Percentiles rank a stretch among this genome's conserved stretches.
Conservation (phyloP, 257 asterid species). For the Dorcoceras hygrometricum region DNA sequence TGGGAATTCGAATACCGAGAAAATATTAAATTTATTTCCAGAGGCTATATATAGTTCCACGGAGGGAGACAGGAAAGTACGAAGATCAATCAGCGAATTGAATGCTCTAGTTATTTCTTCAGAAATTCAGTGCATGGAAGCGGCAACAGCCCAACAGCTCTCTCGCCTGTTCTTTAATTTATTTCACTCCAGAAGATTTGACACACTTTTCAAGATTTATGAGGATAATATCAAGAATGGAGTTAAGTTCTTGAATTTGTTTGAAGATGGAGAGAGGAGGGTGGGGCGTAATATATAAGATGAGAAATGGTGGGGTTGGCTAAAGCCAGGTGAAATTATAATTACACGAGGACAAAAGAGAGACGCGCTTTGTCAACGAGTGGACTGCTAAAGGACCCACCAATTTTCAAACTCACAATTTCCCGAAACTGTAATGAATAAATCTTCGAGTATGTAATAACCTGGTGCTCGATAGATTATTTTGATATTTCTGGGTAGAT, state of each 20-base stretch:
- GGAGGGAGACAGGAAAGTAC: background rate
- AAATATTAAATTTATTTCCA: background rate
- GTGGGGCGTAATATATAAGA: background rate
- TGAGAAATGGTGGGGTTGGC: background rate
- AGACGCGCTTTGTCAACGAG: background rate
- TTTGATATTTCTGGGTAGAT: too few relatives aligned
- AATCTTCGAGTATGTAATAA: too few relatives aligned
- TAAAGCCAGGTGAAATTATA: background rate
- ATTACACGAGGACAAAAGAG: background rate
- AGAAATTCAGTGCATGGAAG: background rate
- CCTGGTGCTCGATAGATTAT: too few relatives aligned
- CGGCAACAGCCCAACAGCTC: background rate
- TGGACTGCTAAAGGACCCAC: background rate
- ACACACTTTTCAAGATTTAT: background rate
- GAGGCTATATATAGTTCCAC: background rate
- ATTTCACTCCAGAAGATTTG: background rate
- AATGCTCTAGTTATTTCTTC: background rate
- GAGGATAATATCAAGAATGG: too few relatives aligned
- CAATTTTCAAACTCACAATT: too few relatives aligned
- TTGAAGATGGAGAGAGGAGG: background rate
- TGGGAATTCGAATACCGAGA: background rate
- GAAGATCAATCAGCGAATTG: background rate
- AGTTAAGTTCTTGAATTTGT: background rate
- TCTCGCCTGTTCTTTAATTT: background rate
- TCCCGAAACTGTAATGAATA: too few relatives aligned